phyloP scores from a whole-genome alignment of 2,329 filamentous ascomycete species.

The Pochonia chlamydosporia region DNA sequence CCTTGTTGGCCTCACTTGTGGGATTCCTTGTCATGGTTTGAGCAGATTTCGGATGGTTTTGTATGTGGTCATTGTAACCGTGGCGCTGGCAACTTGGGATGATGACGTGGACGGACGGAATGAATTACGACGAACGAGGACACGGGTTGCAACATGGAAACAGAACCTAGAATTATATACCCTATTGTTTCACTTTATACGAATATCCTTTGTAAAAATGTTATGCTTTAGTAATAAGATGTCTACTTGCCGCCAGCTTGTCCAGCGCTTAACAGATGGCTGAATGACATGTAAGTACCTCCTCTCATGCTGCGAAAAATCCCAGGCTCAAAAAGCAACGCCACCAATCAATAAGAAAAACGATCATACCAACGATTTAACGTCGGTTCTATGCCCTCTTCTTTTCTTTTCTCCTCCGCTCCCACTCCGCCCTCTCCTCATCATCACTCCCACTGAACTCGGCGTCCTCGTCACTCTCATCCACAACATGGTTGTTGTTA shows the following conservation, averaged over 20 bases:
- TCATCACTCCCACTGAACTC: slow-evolving; percentile 61
- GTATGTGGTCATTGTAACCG: neutral
- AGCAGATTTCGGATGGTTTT: neutral
- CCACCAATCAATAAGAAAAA: neutral
- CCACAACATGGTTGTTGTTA: slow-evolving; percentile 15
- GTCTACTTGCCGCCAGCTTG: neutral
- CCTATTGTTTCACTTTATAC: slow-evolving; percentile 5
- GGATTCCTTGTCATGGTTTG: slow-evolving; percentile 1
- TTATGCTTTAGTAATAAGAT: slow-evolving; percentile 2
- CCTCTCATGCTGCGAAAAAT: neutral
- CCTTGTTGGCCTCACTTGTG: slow-evolving; percentile 4
- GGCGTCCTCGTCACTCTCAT: slow-evolving; percentile 45
- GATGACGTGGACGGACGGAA: neutral
- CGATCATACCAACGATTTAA: neutral
- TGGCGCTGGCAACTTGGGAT: neutral
- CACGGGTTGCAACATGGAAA: neutral
- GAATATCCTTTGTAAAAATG: slow-evolving; percentile 4
- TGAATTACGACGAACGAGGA: neutral
- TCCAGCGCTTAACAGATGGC: neutral
- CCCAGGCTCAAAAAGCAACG: neutral
- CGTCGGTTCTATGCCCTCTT: slow-evolving; percentile 14
- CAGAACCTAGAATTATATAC: slow-evolving; percentile 9
- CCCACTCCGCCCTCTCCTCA: slow-evolving; percentile 57
- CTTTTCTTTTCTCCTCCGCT: slow-evolving; percentile 42
- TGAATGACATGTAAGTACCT: neutral